phyloP scores from a whole-genome alignment of 176 grass and related monocot genomes.

The Avena eriantha region DNA sequence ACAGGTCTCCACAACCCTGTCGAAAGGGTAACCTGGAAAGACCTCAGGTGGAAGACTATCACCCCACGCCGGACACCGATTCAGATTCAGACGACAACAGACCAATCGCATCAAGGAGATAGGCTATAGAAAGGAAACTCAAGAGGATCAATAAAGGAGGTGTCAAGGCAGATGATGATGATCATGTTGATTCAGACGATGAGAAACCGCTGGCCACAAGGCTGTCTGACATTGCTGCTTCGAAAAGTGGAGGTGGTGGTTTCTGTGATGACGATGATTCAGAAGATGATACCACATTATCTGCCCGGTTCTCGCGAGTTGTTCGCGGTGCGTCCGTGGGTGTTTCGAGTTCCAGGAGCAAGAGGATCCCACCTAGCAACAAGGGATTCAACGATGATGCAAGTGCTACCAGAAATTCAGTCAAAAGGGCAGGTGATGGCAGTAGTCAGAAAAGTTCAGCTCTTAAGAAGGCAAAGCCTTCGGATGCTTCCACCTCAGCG shows the following conservation, averaged over 20 bases:
- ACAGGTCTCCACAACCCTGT: conserved; percentile 31
- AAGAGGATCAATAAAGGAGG: conserved; percentile 41
- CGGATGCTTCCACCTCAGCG: conserved; percentile 32
- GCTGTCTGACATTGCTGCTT: conserved; percentile 9
- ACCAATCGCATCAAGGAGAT: conserved; percentile 57
- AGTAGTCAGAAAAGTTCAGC: conserved; percentile 49
- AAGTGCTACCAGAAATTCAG: conserved; percentile 44
- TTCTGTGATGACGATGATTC: conserved; percentile 90
- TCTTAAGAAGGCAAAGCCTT: conserved; percentile 64
- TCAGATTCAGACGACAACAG: conserved; percentile 60
- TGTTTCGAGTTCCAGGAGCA: conserved; percentile 31
- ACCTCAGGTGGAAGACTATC: conserved; percentile 24
- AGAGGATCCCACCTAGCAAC: conserved; percentile 8
- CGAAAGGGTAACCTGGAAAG: conserved; percentile 41
- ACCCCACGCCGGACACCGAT: conserved; percentile 17
- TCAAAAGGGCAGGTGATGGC: conserved; percentile 59
- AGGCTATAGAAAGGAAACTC: conserved; percentile 24
- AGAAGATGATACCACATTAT: conserved; percentile 79
- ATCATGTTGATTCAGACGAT: conserved; percentile 59
- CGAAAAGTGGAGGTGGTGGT: conserved; percentile 17
- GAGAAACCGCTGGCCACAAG: conserved; percentile 58
- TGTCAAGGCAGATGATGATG: conserved; percentile 3
- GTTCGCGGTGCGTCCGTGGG: conserved; percentile 5
- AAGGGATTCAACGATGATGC: conserved; percentile 27
- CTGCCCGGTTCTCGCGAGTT: conserved; percentile 54